Evolutionary conservation across 2,329 filamentous ascomycete genomes (phyloP).

Genomic region (Diaporthe vexans): DNA sequence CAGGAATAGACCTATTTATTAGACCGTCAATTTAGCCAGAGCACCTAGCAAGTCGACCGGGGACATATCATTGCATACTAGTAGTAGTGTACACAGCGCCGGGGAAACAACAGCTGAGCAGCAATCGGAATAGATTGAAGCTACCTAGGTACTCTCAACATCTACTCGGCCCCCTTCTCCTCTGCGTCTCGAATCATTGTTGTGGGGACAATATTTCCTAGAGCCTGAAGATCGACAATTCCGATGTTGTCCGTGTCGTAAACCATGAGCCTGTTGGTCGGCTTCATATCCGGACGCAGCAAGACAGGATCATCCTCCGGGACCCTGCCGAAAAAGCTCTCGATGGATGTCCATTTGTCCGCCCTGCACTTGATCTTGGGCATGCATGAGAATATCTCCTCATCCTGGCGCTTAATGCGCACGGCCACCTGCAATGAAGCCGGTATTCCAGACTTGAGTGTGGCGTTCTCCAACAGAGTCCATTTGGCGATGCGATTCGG

Average conservation of each 20-base stretch:
- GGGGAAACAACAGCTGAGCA: too few relatives aligned
- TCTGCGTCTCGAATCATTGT: neutral
- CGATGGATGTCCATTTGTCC: slow-evolving; percentile 43
- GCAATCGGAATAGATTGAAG: too few relatives aligned
- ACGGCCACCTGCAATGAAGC: slow-evolving; percentile 44
- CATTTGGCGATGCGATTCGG: slow-evolving; percentile 45
- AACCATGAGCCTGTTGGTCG: slow-evolving; percentile 33
- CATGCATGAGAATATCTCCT: slow-evolving; percentile 48
- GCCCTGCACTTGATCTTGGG: slow-evolving; percentile 48
- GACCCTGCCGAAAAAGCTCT: slow-evolving; percentile 46
- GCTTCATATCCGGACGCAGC: slow-evolving; percentile 41
- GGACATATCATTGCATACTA: too few relatives aligned
- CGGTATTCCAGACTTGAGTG: slow-evolving; percentile 45
- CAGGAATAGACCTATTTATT: too few relatives aligned
- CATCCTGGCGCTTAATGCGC: slow-evolving; percentile 45
- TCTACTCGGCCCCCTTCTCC: too few relatives aligned
- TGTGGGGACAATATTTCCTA: neutral
- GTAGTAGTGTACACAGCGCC: too few relatives aligned
- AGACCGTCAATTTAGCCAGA: too few relatives aligned
- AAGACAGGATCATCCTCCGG: slow-evolving; percentile 43
- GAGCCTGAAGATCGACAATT: slow-evolving; percentile 35
- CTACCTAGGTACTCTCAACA: too few relatives aligned
- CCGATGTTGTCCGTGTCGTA: slow-evolving; percentile 43
- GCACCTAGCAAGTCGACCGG: too few relatives aligned
- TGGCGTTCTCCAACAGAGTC: slow-evolving; percentile 47